phyloP scores from a whole-genome alignment of 148 eudicot species.

The Rhododendron ovatum region DNA sequence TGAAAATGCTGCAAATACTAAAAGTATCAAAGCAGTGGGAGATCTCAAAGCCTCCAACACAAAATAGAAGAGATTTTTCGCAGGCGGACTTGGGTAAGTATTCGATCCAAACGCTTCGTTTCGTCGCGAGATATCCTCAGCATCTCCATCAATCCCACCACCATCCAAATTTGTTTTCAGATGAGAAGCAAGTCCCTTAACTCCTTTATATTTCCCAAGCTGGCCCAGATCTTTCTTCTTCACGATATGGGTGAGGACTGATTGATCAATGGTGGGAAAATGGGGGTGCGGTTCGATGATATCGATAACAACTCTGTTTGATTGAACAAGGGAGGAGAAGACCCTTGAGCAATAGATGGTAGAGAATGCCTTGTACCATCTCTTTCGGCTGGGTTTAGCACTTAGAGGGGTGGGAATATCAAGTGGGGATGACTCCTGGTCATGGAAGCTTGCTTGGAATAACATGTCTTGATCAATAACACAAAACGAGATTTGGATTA shows the following conservation, averaged over 20 bases:
- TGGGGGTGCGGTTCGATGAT: background rate
- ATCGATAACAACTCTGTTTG: background rate
- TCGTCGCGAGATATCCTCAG: background rate
- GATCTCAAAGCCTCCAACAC: constrained; percentile 13
- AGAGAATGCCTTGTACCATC: background rate
- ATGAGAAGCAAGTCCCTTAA: background rate
- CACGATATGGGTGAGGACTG: background rate
- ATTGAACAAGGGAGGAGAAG: background rate
- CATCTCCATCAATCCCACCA: constrained; percentile 9
- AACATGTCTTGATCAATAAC: background rate
- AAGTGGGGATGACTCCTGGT: too few relatives aligned
- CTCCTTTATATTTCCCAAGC: background rate
- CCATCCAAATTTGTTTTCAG: constrained; percentile 12
- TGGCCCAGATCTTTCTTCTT: background rate
- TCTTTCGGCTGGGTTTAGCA: background rate
- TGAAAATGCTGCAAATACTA: constrained; percentile 8
- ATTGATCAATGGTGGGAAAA: background rate
- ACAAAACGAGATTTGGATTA: background rate
- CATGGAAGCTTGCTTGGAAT: too few relatives aligned
- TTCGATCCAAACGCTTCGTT: constrained; percentile 8
- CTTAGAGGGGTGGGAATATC: too few relatives aligned
- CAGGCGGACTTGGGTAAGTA: constrained; percentile 8
- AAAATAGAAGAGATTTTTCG: background rate
- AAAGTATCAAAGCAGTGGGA: constrained; percentile 5
- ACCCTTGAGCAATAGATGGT: background rate